Evolutionary conservation across 2,329 filamentous ascomycete species (phyloP).

Genomic region (Exserohilum rostratum): DNA sequence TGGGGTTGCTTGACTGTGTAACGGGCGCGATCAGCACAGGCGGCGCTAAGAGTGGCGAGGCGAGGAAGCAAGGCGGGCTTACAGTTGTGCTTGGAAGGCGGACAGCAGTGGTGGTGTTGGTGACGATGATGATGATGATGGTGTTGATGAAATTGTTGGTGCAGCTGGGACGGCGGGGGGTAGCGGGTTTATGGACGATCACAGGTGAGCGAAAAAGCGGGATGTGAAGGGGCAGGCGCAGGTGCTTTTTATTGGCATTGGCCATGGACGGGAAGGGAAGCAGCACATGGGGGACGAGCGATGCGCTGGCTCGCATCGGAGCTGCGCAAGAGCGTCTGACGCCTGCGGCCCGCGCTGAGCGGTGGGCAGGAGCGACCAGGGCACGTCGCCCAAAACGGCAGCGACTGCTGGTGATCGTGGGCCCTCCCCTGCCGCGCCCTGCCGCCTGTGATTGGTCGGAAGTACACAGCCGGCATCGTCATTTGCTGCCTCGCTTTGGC

Average conservation of each 20-base stretch:
- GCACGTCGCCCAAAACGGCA: slow-evolving; percentile 34
- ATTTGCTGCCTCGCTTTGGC: slow-evolving; percentile 43
- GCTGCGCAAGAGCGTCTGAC: slow-evolving; percentile 29
- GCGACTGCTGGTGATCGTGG: slow-evolving; percentile 32
- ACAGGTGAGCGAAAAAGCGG: slow-evolving; percentile 19
- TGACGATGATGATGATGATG: slow-evolving; percentile 19
- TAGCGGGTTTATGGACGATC: not conserved
- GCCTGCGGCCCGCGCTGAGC: slow-evolving; percentile 30
- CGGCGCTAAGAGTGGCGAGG: not conserved
- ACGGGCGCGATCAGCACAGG: slow-evolving; percentile 33
- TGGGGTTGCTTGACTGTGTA: slow-evolving; percentile 14
- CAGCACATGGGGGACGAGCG: slow-evolving; percentile 17
- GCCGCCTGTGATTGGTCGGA: slow-evolving; percentile 27
- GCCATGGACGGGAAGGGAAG: not conserved
- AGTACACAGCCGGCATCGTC: not conserved
- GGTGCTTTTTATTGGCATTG: slow-evolving; percentile 35
- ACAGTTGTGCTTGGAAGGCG: slow-evolving; percentile 12
- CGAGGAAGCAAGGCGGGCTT: slow-evolving; percentile 17
- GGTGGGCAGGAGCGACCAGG: slow-evolving; percentile 28
- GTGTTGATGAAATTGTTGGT: too few species aligned
- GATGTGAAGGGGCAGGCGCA: slow-evolving; percentile 25
- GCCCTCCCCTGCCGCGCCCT: not conserved
- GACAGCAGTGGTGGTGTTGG: too few species aligned
- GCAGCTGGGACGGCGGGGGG: too few species aligned
- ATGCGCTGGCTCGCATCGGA: slow-evolving; percentile 45